Base-by-base conservation (phyloP, 202 grass and related monocot species). In the Setaria italica region DNA sequence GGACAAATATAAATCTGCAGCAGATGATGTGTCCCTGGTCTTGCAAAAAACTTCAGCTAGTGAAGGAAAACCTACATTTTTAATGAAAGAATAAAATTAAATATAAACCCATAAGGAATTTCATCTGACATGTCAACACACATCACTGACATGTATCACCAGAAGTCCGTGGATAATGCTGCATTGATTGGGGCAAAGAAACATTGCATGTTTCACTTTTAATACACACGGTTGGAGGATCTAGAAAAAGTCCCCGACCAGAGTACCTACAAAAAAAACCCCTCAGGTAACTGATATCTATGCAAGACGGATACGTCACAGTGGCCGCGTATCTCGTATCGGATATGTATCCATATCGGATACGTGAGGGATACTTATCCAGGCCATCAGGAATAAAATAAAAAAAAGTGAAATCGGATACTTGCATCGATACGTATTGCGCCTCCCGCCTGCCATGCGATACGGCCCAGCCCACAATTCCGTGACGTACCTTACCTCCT, bases 221-320 rank as follows among this genome's bases (percentile, higher is more conserved):
- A 76, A 89, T 81, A 80, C 86, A 95, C 68, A 92, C 72, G 78
- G 86, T 93, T 77, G 95, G 95, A 80, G 95, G 89, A 70, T 98
- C 88, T 42, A 98, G 54, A 89, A 98, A 98, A 86, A 95, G 90
- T n/a, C 95, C 95, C 51, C 90, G 84, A 21, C 95, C 95, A 9
- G 90, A 95, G 84, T 98, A 98, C 93, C 93, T 98, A 69, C 51
- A 87, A 71, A 68, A 85, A 49, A 43, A 82, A 79, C 53, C 25
- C 7, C 47, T 71, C 68, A 85, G 42, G 11, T 85, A 65, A 25
- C 25, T 25, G 25, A 25, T 25, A 25, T 25, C 25, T 25, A 25
- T 25, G 25, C 25, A 25, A 25, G 25, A 25, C 25, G 25, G 25
- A 25, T 25, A 25, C 25, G 25, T 25, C 25, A 25, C 25, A 25